Percentiles rank a stretch among this genome's conserved stretches.
Evolutionary conservation across 176 grass and related monocot species (phyloP).

Genomic region (Oryza rufipogon): DNA sequence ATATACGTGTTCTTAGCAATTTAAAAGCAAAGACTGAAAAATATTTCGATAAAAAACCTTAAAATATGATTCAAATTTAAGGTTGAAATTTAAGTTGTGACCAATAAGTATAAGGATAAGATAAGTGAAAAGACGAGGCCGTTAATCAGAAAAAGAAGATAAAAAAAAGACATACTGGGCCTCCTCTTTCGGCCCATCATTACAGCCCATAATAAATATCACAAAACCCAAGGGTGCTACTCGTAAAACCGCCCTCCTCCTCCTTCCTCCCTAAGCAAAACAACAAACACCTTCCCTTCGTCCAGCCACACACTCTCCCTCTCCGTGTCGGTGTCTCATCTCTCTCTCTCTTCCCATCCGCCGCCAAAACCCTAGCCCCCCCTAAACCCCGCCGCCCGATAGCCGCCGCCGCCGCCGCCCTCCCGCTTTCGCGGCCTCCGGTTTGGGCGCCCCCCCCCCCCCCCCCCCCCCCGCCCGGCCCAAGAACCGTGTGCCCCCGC

Average conservation of each 20-base stretch:
- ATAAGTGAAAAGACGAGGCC: too few relatives aligned
- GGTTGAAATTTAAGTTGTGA: too few relatives aligned
- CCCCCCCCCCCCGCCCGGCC: not conserved
- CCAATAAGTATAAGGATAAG: too few relatives aligned
- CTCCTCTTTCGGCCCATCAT: not conserved
- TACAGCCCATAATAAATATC: not conserved
- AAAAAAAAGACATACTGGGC: too few relatives aligned
- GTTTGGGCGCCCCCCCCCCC: not conserved
- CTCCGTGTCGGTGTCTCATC: constrained; percentile 21
- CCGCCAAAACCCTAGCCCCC: constrained; percentile 48
- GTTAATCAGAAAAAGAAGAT: too few relatives aligned
- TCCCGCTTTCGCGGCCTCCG: not conserved
- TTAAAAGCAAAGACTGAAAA: too few relatives aligned
- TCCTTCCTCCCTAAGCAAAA: constrained; percentile 49
- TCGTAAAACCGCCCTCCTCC: not conserved
- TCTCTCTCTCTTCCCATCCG: not conserved
- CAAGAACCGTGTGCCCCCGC: not conserved
- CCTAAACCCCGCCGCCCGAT: constrained; percentile 1
- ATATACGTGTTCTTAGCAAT: too few relatives aligned
- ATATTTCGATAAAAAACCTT: too few relatives aligned
- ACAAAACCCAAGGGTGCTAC: not conserved
- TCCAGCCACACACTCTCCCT: constrained; percentile 26
- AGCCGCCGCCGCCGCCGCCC: constrained; percentile 10
- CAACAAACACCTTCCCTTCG: not conserved
- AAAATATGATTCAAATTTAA: too few relatives aligned